Evolutionary conservation across 1,139 yeast genomes (phyloP).

Genomic region (Candida tropicalis): DNA sequence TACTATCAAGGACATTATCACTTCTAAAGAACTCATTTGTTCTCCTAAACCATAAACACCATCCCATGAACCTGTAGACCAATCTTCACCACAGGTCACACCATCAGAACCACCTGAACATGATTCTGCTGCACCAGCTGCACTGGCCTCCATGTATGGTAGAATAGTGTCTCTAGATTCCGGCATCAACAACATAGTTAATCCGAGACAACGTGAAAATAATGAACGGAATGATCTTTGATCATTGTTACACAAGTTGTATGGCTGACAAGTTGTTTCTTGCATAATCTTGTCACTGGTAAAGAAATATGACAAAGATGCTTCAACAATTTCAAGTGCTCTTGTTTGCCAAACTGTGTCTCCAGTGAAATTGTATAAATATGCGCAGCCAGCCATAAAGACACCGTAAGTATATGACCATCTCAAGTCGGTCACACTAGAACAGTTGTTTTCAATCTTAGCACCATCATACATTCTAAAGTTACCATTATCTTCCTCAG

Average conservation of each 20-base stretch:
- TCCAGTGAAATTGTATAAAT: constrained; percentile 65
- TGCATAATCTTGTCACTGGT: constrained; percentile 48
- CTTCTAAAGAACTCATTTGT: constrained; percentile 75
- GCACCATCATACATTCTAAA: constrained; percentile 73
- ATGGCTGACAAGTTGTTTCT: constrained; percentile 64
- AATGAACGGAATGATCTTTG: constrained; percentile 79
- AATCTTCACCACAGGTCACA: constrained; percentile 74
- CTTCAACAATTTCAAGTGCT: constrained; percentile 50
- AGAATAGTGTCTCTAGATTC: constrained; percentile 43
- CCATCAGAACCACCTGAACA: constrained; percentile 77
- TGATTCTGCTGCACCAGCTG: constrained; percentile 68
- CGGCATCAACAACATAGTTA: constrained; percentile 61
- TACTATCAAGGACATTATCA: constrained; percentile 43
- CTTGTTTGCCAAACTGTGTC: constrained; percentile 60
- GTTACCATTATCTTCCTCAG: constrained; percentile 35
- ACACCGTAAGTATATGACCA: constrained; percentile 88
- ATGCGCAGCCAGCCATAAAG: constrained; percentile 71
- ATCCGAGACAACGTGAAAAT: constrained; percentile 66
- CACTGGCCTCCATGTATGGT: constrained; percentile 51
- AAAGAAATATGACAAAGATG: constrained; percentile 50
- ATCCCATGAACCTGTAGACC: constrained; percentile 64
- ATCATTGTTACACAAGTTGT: constrained; percentile 64
- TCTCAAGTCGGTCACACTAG: constrained; percentile 51
- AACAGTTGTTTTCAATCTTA: constrained; percentile 57
- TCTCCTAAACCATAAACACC: constrained; percentile 75